A percentile compares a stretch with the other conserved stretches of the same genome.
These are phyloP conservation scores for Begonia fuchsioides DNA, from an alignment of 306 rosid species.

Conservation along the genomic window DNA sequence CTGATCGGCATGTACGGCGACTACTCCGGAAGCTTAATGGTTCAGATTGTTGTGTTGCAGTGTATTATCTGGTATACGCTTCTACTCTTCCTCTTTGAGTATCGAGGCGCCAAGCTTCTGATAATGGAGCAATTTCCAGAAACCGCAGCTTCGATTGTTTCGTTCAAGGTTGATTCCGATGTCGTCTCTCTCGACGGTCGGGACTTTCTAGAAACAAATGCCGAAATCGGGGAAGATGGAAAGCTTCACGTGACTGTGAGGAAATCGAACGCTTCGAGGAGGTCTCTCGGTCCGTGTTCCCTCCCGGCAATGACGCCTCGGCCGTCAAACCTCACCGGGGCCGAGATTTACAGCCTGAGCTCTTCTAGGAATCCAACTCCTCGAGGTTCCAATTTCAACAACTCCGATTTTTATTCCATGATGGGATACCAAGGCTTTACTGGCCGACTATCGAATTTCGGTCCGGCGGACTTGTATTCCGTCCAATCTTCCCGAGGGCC, in stretches of 20 bases:
- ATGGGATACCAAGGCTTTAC: slow-evolving; percentile 49
- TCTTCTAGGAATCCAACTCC: slow-evolving; percentile 14
- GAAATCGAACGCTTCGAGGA: slow-evolving; percentile 8
- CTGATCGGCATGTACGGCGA: slow-evolving; percentile 12
- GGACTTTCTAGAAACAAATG: slow-evolving; percentile 14
- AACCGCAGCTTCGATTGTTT: slow-evolving; percentile 14
- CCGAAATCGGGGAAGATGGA: slow-evolving; percentile 12
- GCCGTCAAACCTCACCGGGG: slow-evolving; percentile 12
- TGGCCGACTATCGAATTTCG: slow-evolving; percentile 64
- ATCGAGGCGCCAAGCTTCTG: slow-evolving; percentile 13
- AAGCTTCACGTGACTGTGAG: slow-evolving; percentile 14
- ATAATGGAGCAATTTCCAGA: slow-evolving; percentile 16
- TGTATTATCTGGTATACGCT: slow-evolving; percentile 14
- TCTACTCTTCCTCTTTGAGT: slow-evolving; percentile 10
- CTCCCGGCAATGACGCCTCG: slow-evolving; percentile 14
- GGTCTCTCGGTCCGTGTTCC: slow-evolving; percentile 4
- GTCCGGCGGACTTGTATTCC: slow-evolving; percentile 56
- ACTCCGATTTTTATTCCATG: slow-evolving; percentile 10
- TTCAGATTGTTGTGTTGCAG: slow-evolving; percentile 12
- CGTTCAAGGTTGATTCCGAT: slow-evolving; percentile 14
- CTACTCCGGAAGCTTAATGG: slow-evolving; percentile 10
- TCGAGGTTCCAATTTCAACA: slow-evolving; percentile 10
- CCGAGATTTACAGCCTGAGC: slow-evolving; percentile 12
- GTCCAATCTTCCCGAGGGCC: slow-evolving; percentile 81
- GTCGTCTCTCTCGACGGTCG: slow-evolving; percentile 10